These are phyloP conservation scores for Botrytis hyacinthi DNA, from an alignment of 2,329 filamentous ascomycete genomes.

Conservation along the genomic window DNA sequence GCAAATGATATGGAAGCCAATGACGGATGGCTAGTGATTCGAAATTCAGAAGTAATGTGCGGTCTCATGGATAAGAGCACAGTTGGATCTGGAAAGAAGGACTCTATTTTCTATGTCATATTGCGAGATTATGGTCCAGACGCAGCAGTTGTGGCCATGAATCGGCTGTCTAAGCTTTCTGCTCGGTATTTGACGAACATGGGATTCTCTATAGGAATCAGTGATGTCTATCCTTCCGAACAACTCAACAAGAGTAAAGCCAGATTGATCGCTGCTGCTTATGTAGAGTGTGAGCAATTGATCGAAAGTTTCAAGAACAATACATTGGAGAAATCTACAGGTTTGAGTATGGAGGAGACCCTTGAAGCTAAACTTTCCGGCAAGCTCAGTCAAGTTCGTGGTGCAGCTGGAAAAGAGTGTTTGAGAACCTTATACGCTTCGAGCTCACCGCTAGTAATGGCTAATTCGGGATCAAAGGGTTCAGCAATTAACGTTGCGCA, in stretches of 20 bases:
- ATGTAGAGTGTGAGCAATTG: constrained; percentile 76
- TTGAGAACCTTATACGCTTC: constrained; percentile 84
- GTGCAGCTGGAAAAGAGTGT: constrained; percentile 86
- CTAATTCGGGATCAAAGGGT: constrained; percentile 93
- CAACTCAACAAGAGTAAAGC: constrained; percentile 71
- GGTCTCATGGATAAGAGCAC: constrained; percentile 97
- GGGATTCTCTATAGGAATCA: constrained; percentile 94
- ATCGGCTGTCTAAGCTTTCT: constrained; percentile 84
- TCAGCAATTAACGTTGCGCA: constrained; percentile 98
- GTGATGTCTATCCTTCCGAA: constrained; percentile 83
- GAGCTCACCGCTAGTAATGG: constrained; percentile 95
- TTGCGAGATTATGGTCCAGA: constrained; percentile 92
- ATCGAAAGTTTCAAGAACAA: constrained; percentile 78
- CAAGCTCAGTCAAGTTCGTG: constrained; percentile 87
- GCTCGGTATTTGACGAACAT: constrained; percentile 84
- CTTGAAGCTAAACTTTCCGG: constrained; percentile 89
- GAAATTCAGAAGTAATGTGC: constrained; percentile 97
- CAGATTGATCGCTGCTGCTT: constrained; percentile 72
- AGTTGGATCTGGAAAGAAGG: constrained; percentile 95
- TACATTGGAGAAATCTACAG: constrained; percentile 79
- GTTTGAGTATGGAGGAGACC: constrained; percentile 88
- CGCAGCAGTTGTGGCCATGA: constrained; percentile 88
- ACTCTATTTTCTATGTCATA: constrained; percentile 96
- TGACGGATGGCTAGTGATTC: constrained; percentile 87
- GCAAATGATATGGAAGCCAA: constrained; percentile 72